Percentiles rank a stretch among this genome's conserved stretches.
phyloP scores from a whole-genome alignment of 768 basidiomycete genomes.

The Podaxis carcinomalis region DNA sequence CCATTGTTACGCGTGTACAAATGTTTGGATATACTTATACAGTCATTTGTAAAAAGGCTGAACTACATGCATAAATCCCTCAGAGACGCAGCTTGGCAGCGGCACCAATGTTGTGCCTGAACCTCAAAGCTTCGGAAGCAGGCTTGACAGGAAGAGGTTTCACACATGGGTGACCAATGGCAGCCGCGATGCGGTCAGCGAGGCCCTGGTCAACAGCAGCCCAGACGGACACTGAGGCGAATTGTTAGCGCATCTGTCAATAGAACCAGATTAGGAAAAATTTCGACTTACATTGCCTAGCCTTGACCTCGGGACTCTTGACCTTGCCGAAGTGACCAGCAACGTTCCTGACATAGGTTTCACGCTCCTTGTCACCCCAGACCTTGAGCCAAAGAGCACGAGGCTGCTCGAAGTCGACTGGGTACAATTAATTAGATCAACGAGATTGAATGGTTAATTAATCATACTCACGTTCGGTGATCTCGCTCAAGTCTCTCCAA shows the following conservation, averaged over 20 bases:
- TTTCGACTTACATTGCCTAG: slow-evolving; percentile 55
- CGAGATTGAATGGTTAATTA: background rate
- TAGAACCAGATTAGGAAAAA: background rate
- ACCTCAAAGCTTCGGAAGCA: slow-evolving; percentile 52
- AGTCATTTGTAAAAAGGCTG: background rate
- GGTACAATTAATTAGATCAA: background rate
- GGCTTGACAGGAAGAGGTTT: slow-evolving; percentile 58
- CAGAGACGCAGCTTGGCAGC: background rate
- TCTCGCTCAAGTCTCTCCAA: slow-evolving; percentile 61
- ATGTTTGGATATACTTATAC: background rate
- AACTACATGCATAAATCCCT: background rate
- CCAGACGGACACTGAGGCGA: slow-evolving; percentile 65
- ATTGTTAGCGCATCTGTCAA: background rate
- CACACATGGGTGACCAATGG: slow-evolving; percentile 56
- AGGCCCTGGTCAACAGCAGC: slow-evolving; percentile 73
- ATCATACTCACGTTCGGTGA: slow-evolving; percentile 68
- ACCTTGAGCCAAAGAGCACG: slow-evolving; percentile 65
- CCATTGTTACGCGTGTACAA: background rate
- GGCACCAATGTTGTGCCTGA: slow-evolving; percentile 40
- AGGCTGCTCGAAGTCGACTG: slow-evolving; percentile 85
- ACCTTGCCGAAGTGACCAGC: slow-evolving; percentile 57
- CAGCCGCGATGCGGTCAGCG: slow-evolving; percentile 75
- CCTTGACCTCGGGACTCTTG: slow-evolving; percentile 58
- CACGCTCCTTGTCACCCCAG: slow-evolving; percentile 56
- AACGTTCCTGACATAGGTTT: slow-evolving; percentile 65